Percentiles rank a stretch among this genome's conserved stretches.
These are phyloP conservation scores for Fusarium continuum DNA, from an alignment of 2,329 filamentous ascomycete genomes.

Conservation along the genomic window DNA sequence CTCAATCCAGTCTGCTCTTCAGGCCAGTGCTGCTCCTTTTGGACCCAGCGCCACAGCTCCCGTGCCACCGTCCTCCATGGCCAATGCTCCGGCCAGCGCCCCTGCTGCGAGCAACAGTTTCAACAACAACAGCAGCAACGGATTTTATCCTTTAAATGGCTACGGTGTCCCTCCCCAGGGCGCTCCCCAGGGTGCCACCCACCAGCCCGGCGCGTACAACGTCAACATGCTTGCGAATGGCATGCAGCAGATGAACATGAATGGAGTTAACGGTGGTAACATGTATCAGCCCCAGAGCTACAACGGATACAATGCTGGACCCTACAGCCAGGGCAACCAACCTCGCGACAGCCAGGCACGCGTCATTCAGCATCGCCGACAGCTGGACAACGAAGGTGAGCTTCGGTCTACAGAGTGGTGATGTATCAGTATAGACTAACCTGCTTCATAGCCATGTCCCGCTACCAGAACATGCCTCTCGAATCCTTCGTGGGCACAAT, in stretches of 20 bases:
- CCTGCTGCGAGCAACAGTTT: slow-evolving; percentile 44
- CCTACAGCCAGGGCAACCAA: slow-evolving; percentile 60
- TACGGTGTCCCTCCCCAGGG: slow-evolving; percentile 43
- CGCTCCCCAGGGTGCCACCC: slow-evolving; percentile 29
- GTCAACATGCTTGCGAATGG: slow-evolving; percentile 68
- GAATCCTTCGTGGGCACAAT: slow-evolving; percentile 85
- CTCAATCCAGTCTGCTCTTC: slow-evolving; percentile 76
- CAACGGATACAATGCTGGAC: slow-evolving; percentile 63
- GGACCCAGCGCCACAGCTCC: slow-evolving; percentile 63
- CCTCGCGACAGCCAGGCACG: slow-evolving; percentile 79
- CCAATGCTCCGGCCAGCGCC: slow-evolving; percentile 38
- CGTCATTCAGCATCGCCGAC: slow-evolving; percentile 78
- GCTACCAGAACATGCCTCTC: slow-evolving; percentile 84
- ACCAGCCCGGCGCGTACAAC: slow-evolving; percentile 44
- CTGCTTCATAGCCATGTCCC: slow-evolving; percentile 67
- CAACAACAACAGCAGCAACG: slow-evolving; percentile 46
- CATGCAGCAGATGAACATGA: slow-evolving; percentile 73
- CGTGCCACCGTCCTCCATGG: slow-evolving; percentile 42
- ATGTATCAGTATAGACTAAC: slow-evolving; percentile 43
- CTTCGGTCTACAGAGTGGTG: neutral
- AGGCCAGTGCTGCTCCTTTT: slow-evolving; percentile 82
- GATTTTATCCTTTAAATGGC: slow-evolving; percentile 46
- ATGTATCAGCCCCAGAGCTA: slow-evolving; percentile 68
- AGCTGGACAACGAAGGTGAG: slow-evolving; percentile 76
- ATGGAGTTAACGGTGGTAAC: slow-evolving; percentile 51